A percentile compares a stretch with the other conserved stretches of the same genome.
These are phyloP conservation scores for Coffea humblotiana DNA, from an alignment of 305 asterid genomes.

Conservation along the genomic window DNA sequence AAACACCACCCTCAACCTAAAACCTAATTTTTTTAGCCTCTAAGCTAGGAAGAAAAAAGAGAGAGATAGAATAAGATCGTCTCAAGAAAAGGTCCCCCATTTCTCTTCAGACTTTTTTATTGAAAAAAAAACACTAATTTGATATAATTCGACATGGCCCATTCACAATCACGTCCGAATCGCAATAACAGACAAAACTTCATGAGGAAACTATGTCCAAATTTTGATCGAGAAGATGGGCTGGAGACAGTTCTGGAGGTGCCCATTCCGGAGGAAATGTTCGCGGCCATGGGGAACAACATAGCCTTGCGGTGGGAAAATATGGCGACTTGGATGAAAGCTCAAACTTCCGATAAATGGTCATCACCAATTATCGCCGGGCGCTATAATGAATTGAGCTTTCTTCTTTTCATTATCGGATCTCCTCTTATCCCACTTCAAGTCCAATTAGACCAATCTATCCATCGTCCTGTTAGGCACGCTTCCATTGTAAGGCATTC, in stretches of 20 bases:
- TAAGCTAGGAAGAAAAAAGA: neutral
- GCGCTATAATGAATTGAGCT: conserved; percentile 42
- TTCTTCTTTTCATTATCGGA: conserved; percentile 56
- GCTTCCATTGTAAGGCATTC: conserved; percentile 68
- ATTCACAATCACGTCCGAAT: neutral
- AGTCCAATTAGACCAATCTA: conserved; percentile 56
- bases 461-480: conserved; percentile 60
- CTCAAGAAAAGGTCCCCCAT: conserved; percentile 5
- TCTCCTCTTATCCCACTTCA: conserved; percentile 82
- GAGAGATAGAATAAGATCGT: neutral
- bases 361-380: conserved; percentile 54
- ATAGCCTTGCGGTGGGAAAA: conserved; percentile 77
- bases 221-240: conserved; percentile 75
- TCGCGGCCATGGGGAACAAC: conserved; percentile 70
- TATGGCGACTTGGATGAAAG: conserved; percentile 54
- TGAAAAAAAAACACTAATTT: neutral
- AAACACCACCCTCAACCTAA: conserved; percentile 3
- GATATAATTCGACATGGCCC: neutral
- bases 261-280: conserved; percentile 91
- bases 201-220: conserved; percentile 80
- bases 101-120: conserved; percentile 11
- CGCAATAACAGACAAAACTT: neutral
- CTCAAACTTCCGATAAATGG: conserved; percentile 48
- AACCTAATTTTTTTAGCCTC: conserved; percentile 2
- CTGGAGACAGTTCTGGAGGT: conserved; percentile 90